Evolutionary conservation across 1,284 basidiomycete genomes (phyloP).

Genomic region (Xerocomus amazonicus): DNA sequence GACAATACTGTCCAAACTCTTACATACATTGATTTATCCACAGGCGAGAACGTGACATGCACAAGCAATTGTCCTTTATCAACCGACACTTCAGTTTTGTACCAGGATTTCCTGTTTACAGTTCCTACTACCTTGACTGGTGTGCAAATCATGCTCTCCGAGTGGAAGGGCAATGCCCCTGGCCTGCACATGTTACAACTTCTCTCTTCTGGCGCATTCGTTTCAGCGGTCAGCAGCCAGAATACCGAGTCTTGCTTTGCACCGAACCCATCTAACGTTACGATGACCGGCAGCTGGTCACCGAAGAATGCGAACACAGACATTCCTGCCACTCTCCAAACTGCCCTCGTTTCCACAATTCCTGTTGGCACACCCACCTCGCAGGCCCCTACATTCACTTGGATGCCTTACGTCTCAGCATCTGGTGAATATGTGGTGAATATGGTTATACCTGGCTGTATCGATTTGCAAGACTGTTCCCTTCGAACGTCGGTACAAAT

Average conservation of each 20-base stretch:
- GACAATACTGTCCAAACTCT: slow-evolving; percentile 81
- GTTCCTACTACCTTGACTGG: slow-evolving; percentile 69
- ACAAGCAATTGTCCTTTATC: slow-evolving; percentile 69
- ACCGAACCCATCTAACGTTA: slow-evolving; percentile 62
- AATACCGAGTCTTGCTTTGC: slow-evolving; percentile 77
- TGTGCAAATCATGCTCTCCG: slow-evolving; percentile 76
- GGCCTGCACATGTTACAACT: slow-evolving; percentile 89
- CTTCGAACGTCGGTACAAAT: slow-evolving; percentile 81
- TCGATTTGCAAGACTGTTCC: slow-evolving; percentile 74
- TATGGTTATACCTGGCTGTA: slow-evolving; percentile 86
- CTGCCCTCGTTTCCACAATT: slow-evolving; percentile 70
- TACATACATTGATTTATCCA: slow-evolving; percentile 74
- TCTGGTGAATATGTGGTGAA: slow-evolving; percentile 85
- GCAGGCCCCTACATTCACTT: slow-evolving; percentile 75
- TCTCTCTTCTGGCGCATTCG: slow-evolving; percentile 87
- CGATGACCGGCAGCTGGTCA: slow-evolving; percentile 68
- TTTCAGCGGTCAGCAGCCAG: slow-evolving; percentile 57
- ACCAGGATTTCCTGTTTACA: slow-evolving; percentile 86
- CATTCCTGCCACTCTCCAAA: slow-evolving; percentile 77
- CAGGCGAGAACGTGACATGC: slow-evolving; percentile 72
- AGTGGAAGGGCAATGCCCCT: slow-evolving; percentile 73
- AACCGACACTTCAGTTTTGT: slow-evolving; percentile 69
- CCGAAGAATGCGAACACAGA: slow-evolving; percentile 59
- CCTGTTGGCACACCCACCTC: slow-evolving; percentile 59
- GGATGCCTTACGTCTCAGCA: slow-evolving; percentile 86